A percentile compares a stretch with the other conserved stretches of the same genome.
Evolutionary conservation across 768 basidiomycete genomes (phyloP).

Genomic region (Lactarius hatsudake): DNA sequence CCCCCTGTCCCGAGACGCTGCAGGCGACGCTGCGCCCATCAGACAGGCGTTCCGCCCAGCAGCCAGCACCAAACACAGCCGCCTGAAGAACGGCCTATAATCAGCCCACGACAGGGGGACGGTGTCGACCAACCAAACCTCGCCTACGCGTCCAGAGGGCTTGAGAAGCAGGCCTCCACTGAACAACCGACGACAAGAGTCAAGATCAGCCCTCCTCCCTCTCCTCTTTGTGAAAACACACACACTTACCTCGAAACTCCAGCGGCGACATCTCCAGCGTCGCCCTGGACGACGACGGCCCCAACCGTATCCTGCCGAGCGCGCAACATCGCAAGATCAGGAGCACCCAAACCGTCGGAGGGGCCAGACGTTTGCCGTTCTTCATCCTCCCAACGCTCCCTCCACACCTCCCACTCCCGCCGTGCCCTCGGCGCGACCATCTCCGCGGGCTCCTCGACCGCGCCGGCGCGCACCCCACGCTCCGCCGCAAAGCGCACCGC

Average conservation of each 20-base stretch:
- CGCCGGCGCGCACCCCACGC: slow-evolving; percentile 31
- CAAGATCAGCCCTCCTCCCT: background rate
- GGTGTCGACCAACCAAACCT: slow-evolving; percentile 42
- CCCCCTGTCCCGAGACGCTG: slow-evolving; percentile 71
- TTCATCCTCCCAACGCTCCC: slow-evolving; percentile 37
- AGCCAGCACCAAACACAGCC: slow-evolving; percentile 69
- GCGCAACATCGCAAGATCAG: slow-evolving; percentile 16
- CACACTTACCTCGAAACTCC: slow-evolving; percentile 66
- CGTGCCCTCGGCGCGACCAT: slow-evolving; percentile 51
- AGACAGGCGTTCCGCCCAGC: slow-evolving; percentile 55
- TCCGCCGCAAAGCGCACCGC: slow-evolving; percentile 53
- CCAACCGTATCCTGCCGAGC: slow-evolving; percentile 75
- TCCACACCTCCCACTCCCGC: slow-evolving; percentile 64
- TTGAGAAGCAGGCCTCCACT: slow-evolving; percentile 84
- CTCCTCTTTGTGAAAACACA: too few species aligned
- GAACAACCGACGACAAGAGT: background rate
- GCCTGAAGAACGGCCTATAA: slow-evolving; percentile 44
- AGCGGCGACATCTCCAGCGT: slow-evolving; percentile 49
- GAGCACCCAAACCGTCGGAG: background rate
- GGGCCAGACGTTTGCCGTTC: background rate
- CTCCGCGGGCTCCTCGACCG: slow-evolving; percentile 33
- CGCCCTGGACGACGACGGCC: slow-evolving; percentile 55
- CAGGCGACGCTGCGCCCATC: slow-evolving; percentile 51
- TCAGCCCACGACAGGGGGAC: background rate
- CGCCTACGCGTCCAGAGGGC: slow-evolving; percentile 68